These are phyloP conservation scores for Myriosclerotinia scirpicola DNA, from an alignment of 2,329 filamentous ascomycete species.

Conservation along the genomic window DNA sequence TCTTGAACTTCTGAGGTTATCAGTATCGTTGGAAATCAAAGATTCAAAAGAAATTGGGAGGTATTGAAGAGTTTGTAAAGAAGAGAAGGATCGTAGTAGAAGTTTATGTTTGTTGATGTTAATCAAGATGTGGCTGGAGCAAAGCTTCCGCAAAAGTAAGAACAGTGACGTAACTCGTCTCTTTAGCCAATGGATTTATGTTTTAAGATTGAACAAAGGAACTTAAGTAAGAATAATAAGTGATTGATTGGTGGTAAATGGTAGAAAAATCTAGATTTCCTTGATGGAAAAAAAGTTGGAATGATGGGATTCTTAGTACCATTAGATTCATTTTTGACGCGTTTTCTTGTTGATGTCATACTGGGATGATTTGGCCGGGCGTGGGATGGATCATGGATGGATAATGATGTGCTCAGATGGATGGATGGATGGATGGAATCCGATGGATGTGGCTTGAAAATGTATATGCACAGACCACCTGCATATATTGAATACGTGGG, in stretches of 20 bases:
- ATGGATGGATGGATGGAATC: too few species aligned
- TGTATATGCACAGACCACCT: neutral
- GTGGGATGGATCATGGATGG: too few species aligned
- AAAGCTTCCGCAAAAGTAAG: conserved; percentile 15
- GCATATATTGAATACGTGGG: neutral
- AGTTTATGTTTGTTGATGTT: conserved; percentile 7
- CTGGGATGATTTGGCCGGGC: too few species aligned
- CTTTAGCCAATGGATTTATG: conserved; percentile 1
- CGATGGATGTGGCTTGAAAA: conserved; percentile 15
- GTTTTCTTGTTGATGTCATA: conserved; percentile 13
- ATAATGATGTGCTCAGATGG: too few species aligned
- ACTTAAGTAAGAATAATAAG: too few species aligned
- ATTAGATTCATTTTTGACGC: neutral
- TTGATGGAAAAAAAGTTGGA: conserved; percentile 21
- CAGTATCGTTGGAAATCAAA: neutral
- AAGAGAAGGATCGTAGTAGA: neutral
- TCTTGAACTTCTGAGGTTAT: neutral
- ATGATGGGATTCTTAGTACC: neutral
- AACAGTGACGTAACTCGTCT: conserved; percentile 2
- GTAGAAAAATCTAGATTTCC: conserved; percentile 12
- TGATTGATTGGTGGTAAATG: neutral
- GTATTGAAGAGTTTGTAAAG: neutral
- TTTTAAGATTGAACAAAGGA: conserved; percentile 3
- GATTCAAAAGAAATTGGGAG: neutral
- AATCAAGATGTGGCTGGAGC: conserved; percentile 17